These are phyloP conservation scores for Saccharomycopsis capsularis DNA, from an alignment of 805 yeast genomes.

Conservation along the genomic window DNA sequence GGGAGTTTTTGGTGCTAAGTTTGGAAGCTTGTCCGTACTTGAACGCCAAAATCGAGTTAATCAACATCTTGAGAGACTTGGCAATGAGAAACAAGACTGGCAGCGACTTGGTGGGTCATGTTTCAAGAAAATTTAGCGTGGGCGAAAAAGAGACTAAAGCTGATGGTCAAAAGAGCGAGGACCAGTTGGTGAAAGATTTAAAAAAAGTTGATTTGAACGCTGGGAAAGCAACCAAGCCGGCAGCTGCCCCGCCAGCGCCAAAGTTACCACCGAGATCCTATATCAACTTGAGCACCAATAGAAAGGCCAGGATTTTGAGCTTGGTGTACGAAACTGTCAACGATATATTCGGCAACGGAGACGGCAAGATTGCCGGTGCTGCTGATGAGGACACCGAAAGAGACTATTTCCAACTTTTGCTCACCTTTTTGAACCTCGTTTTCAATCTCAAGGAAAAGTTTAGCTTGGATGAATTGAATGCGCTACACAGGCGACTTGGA, in stretches of 20 bases:
- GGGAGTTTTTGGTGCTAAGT: conserved; percentile 56
- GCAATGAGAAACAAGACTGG: conserved; percentile 32
- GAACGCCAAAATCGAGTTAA: conserved; percentile 49
- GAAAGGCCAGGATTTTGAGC: conserved; percentile 38
- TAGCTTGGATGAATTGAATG: background rate
- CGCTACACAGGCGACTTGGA: background rate
- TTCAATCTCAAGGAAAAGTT: conserved; percentile 8
- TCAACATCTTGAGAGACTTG: conserved; percentile 66
- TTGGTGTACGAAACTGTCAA: conserved; percentile 35
- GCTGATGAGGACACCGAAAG: conserved; percentile 21
- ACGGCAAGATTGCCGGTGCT: conserved; percentile 1
- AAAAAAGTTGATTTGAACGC: conserved; percentile 8
- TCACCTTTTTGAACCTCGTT: conserved; percentile 53
- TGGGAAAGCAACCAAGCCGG: background rate
- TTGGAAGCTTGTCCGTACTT: conserved; percentile 60
- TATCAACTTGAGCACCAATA: conserved; percentile 36
- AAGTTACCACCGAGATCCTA: conserved; percentile 38
- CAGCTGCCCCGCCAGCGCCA: conserved; percentile 24
- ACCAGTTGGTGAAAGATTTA: conserved; percentile 14
- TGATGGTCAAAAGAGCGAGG: background rate
- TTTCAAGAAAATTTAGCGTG: no score
- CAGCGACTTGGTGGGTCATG: conserved; percentile 4
- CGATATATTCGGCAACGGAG: conserved; percentile 28
- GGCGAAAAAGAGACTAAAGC: no score
- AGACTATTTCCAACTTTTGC: conserved; percentile 36